Conservation (phyloP, 139 green algal species). For the Helicosporidium sp. region DNA sequence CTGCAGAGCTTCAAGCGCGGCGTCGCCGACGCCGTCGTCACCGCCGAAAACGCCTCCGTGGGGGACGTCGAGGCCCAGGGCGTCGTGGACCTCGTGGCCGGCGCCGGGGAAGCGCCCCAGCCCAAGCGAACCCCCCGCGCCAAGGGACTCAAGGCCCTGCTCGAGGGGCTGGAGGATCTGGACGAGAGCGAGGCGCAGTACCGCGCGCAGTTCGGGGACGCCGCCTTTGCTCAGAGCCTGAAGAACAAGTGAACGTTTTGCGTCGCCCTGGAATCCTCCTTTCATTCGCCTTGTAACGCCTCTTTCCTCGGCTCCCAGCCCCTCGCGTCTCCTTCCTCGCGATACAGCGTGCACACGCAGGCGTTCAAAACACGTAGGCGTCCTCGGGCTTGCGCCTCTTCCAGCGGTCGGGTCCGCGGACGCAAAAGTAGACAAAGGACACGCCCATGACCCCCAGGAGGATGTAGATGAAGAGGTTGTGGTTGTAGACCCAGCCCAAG, state of each 20-base stretch:
- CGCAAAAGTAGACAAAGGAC: constrained; percentile 15
- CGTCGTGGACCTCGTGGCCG: constrained; percentile 65
- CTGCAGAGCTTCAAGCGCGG: constrained; percentile 95
- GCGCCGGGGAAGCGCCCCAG: background rate
- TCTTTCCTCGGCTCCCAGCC: too few species aligned
- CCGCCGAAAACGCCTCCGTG: constrained; percentile 48
- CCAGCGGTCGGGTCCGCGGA: constrained; percentile 30
- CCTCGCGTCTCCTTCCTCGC: too few species aligned
- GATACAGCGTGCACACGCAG: too few species aligned
- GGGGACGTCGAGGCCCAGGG: constrained; percentile 54
- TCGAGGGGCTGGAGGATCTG: constrained; percentile 57
- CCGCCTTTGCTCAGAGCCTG: constrained; percentile 46
- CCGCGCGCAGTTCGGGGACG: constrained; percentile 58
- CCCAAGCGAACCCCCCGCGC: too few species aligned
- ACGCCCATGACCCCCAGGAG: constrained; percentile 28
- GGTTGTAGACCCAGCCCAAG: constrained; percentile 65
- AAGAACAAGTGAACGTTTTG: background rate
- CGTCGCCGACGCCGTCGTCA: constrained; percentile 54
- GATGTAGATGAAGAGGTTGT: constrained; percentile 67
- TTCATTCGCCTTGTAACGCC: background rate
- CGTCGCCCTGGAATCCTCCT: constrained; percentile 2
- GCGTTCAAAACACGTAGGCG: constrained; percentile 14
- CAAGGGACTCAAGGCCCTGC: constrained; percentile 34
- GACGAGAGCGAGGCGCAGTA: constrained; percentile 73
- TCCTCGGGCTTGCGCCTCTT: constrained; percentile 35